Evolutionary conservation across 78 protist genomes (phyloP).

Genomic region (Dictyostelium capitatum): DNA sequence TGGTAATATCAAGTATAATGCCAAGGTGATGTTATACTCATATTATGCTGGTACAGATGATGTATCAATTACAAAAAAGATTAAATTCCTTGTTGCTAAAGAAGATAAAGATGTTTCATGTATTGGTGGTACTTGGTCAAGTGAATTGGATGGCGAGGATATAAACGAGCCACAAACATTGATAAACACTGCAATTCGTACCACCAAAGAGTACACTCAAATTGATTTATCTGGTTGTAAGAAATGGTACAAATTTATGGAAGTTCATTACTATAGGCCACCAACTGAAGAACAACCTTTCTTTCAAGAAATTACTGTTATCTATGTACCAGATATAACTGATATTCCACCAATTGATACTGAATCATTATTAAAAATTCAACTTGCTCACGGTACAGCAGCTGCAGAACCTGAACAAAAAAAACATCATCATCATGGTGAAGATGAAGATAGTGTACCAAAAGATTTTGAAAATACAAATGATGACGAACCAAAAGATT

Average conservation of each 20-base stretch:
- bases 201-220: constrained; percentile 70
- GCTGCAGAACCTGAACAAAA: neutral
- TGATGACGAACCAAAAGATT: neutral
- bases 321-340: constrained; percentile 62
- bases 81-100: constrained; percentile 62
- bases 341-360: constrained; percentile 30
- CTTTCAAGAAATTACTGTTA: constrained; percentile 58
- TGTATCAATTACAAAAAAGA: neutral
- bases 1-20: constrained; percentile 38
- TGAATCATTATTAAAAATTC: neutral
- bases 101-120: constrained; percentile 60
- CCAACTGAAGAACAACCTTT: constrained; percentile 31
- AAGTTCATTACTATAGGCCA: constrained; percentile 69
- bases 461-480: neutral
- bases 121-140: constrained; percentile 61
- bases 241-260: constrained; percentile 61
- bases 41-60: neutral
- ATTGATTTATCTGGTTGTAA: constrained; percentile 35
- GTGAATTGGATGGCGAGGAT: constrained; percentile 48
- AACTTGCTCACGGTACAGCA: neutral
- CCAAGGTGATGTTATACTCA: constrained; percentile 54
- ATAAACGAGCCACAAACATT: constrained; percentile 57
- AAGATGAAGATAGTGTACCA: neutral
- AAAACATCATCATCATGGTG: neutral
- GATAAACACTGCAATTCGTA: constrained; percentile 72